Evolutionary conservation across 352 stramenopile species (phyloP).

Genomic region (Albugo laibachii): DNA sequence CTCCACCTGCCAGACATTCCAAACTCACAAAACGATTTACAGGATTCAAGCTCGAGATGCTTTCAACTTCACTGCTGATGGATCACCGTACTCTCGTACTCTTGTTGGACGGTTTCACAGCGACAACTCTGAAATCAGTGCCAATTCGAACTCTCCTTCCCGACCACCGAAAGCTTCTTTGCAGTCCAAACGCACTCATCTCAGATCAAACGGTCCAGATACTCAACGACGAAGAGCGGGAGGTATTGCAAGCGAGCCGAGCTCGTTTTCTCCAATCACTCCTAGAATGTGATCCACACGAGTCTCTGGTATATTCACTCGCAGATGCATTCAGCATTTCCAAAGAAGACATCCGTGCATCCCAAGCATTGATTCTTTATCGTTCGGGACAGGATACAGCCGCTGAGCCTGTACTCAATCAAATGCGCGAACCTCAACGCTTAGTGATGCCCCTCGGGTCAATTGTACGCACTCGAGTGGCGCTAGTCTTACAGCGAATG

Average conservation of each 20-base stretch:
- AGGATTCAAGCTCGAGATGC: constrained; percentile 16
- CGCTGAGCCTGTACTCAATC: constrained; percentile 50
- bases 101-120: constrained; percentile 62
- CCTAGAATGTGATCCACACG: constrained; percentile 24
- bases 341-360: constrained; percentile 54
- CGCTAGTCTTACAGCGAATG: constrained; percentile 59
- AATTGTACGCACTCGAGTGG: constrained; percentile 45
- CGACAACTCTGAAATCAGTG: constrained; percentile 39
- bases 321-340: constrained; percentile 52
- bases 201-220: not conserved
- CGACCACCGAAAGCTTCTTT: constrained; percentile 25
- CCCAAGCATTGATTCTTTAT: constrained; percentile 67
- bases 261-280: constrained; percentile 51
- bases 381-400: constrained; percentile 44
- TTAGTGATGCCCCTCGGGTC: constrained; percentile 32
- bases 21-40: constrained; percentile 24
- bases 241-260: constrained; percentile 18
- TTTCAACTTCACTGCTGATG: constrained; percentile 19
- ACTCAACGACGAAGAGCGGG: constrained; percentile 10
- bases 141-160: constrained; percentile 46
- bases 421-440: constrained; percentile 41
- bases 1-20: constrained; percentile 24
- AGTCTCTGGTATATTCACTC: constrained; percentile 34
- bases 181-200: constrained; percentile 35
- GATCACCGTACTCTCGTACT: constrained; percentile 59